Conservation (phyloP, 345 rosid species). For the Ailanthus altissimus region DNA sequence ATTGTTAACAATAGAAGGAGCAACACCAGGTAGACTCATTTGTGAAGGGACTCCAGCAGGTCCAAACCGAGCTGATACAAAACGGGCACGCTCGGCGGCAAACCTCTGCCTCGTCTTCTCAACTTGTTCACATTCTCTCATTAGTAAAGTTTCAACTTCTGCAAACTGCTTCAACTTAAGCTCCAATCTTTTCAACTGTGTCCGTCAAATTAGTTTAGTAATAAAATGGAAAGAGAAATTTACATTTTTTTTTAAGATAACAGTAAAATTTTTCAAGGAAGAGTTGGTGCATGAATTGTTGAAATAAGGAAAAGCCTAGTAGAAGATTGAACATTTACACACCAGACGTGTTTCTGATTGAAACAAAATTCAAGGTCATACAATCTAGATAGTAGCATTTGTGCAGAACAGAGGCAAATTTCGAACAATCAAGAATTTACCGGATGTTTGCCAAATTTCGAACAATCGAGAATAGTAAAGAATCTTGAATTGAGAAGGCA, state of each 20-base stretch:
- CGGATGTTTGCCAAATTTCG: background rate
- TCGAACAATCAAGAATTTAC: background rate
- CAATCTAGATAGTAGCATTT: background rate
- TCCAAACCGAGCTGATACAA: conserved; percentile 60
- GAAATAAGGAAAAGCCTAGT: background rate
- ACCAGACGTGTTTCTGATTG: background rate
- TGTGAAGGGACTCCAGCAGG: conserved; percentile 54
- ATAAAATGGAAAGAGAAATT: background rate
- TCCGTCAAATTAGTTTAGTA: background rate
- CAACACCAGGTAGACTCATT: conserved; percentile 46
- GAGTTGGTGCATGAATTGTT: background rate
- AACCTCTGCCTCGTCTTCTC: conserved; percentile 89
- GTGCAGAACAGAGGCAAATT: background rate
- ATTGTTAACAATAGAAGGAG: conserved; percentile 56
- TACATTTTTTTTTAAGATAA: background rate
- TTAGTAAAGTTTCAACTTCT: conserved; percentile 86
- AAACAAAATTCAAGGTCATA: background rate
- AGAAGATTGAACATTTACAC: background rate
- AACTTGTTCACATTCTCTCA: conserved; percentile 98
- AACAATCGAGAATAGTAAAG: background rate
- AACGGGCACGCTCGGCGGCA: conserved; percentile 70
- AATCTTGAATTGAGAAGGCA: background rate
- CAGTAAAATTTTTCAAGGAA: background rate
- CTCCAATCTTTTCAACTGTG: conserved; percentile 93
- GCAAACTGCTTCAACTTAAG: conserved; percentile 98